Evolutionary conservation across 163 green algal species (phyloP).

Genomic region (Chloromonas sp.): DNA sequence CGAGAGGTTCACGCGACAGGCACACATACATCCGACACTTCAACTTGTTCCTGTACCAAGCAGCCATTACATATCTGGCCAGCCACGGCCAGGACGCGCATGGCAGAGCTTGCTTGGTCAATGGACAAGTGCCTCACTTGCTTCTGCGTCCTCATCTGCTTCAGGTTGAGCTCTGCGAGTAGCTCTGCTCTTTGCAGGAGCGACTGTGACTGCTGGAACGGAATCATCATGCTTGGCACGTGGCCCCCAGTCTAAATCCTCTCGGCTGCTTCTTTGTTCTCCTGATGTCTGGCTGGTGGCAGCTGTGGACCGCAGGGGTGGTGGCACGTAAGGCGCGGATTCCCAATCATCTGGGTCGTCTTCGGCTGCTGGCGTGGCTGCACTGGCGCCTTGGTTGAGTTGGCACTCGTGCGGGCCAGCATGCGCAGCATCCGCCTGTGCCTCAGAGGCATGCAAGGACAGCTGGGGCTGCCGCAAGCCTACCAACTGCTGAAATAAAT

Average conservation of each 20-base stretch:
- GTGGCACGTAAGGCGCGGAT: neutral
- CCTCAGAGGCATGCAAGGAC: neutral
- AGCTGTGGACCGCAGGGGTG: neutral
- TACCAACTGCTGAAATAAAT: neutral
- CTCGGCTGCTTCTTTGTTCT: neutral
- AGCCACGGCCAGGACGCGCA: too few relatives aligned
- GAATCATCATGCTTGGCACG: neutral
- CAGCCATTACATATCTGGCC: too few relatives aligned
- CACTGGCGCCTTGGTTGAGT: neutral
- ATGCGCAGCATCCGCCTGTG: neutral
- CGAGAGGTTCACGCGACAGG: neutral
- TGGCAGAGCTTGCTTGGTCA: too few relatives aligned
- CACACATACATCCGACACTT: neutral
- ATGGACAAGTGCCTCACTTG: too few relatives aligned
- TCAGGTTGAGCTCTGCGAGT: too few relatives aligned
- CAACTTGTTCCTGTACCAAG: too few relatives aligned
- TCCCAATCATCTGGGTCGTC: neutral
- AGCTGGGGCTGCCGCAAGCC: neutral
- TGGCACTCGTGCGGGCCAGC: neutral
- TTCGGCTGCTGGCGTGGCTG: neutral
- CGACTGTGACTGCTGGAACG: neutral
- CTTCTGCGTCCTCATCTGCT: too few relatives aligned
- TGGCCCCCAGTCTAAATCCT: neutral
- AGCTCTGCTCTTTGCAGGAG: neutral
- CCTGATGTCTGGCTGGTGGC: neutral